Base-by-base conservation (phyloP, 2,329 filamentous ascomycete species). In the Karstenula rhodostoma region DNA sequence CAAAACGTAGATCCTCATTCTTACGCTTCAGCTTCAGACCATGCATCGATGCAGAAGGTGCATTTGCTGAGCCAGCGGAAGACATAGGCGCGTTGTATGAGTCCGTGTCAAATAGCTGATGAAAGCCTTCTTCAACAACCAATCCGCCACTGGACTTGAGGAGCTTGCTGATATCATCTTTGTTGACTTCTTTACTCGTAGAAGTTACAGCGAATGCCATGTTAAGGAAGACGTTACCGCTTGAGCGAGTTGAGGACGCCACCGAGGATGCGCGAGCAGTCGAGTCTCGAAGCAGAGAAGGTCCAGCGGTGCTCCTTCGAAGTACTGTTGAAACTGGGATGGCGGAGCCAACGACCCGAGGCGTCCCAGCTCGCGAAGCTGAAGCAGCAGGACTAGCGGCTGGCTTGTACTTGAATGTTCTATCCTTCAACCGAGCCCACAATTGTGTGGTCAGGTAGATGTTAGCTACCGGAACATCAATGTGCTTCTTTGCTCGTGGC, bases 201-300 rank as follows among this genome's bases (percentile, higher is more conserved):
- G 93, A 92, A 0, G 93, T 94, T 12, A 97, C 85, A 0, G 93
- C 93, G 77, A 98, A 97, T 0, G 87, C 88, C 93, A 97, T 97
- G 44, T 89, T 88, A 1, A 85, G 79, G 70, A 98, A 97, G 0
- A 96, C 64, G 2, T 81, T 80, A 19, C 69, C 73, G 19, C 67
- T 71, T 48, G 67, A 66, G 48, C 64, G 67, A 55, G 37, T 49
- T 10, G 68, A 67, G 2, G 74, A 75, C 8, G 71, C 67, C 6
- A 74, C 70, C 37, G 75, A 74, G 4, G 62, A 62, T 44, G 73
- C 67, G 29, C 72, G 72, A 19, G 67, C 65, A 12, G 68, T 67
- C 3, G 66, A 64, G 19, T 71, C 61, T 55, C 71, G 73, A 23
- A 75, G 62, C 3, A 74, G 49, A 12, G 73, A 75, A 6, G 66